phyloP scores from a whole-genome alignment of 2,329 filamentous ascomycete species.

The Epichloe sp. region DNA sequence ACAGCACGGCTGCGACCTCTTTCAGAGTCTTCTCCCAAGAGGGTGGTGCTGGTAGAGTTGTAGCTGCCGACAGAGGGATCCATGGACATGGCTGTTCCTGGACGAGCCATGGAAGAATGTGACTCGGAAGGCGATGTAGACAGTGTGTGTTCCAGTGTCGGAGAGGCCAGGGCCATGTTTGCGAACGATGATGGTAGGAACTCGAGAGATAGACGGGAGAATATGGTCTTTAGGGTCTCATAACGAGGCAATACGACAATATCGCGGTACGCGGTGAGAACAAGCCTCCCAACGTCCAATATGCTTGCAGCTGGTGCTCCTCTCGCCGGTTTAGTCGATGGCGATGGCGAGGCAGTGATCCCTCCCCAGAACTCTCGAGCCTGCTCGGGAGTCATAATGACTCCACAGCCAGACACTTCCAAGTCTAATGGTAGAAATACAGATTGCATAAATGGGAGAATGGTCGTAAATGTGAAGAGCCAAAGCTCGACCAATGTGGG shows the following conservation, averaged over 20 bases:
- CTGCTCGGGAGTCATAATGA: slow-evolving; percentile 64
- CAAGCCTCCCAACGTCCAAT: slow-evolving; percentile 78
- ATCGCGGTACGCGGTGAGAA: slow-evolving; percentile 79
- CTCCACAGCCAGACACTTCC: slow-evolving; percentile 77
- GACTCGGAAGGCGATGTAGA: slow-evolving; percentile 39
- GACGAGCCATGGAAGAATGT: slow-evolving; percentile 36
- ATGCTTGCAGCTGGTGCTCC: slow-evolving; percentile 38
- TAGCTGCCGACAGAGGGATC: slow-evolving; percentile 67
- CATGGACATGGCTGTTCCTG: slow-evolving; percentile 61
- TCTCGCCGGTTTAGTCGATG: slow-evolving; percentile 21
- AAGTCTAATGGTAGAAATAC: slow-evolving; percentile 88
- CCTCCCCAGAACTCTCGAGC: slow-evolving; percentile 85
- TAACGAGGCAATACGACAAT: slow-evolving; percentile 79
- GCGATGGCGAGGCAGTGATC: slow-evolving; percentile 33
- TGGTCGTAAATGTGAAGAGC: slow-evolving; percentile 81
- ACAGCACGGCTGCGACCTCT: slow-evolving; percentile 64
- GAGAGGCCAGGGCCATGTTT: slow-evolving; percentile 40
- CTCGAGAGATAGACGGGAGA: slow-evolving; percentile 78
- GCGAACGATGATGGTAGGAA: slow-evolving; percentile 46
- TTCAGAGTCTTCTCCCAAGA: slow-evolving; percentile 52
- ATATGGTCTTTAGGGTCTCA: slow-evolving; percentile 77
- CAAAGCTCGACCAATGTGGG: slow-evolving; percentile 85
- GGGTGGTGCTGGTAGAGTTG: slow-evolving; percentile 65
- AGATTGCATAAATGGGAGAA: slow-evolving; percentile 87
- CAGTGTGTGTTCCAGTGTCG: slow-evolving; percentile 34